A percentile compares a stretch with the other conserved stretches of the same genome.
Evolutionary conservation across 1,284 basidiomycete species (phyloP).

Genomic region (Psilocybe mexicana): DNA sequence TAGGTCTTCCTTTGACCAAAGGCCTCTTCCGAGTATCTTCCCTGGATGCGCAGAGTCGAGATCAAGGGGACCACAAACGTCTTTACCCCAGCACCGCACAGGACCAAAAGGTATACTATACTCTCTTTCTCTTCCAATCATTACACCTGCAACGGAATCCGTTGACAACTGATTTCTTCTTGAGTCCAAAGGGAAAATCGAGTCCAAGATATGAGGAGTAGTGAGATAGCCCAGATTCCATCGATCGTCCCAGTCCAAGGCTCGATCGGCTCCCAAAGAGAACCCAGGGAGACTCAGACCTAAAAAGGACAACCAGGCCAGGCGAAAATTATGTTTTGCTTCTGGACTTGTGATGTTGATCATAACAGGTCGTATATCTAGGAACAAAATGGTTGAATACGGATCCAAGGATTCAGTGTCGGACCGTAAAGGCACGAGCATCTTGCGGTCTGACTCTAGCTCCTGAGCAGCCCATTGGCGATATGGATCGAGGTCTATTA

Average conservation of each 20-base stretch:
- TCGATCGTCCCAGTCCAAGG: slow-evolving; percentile 58
- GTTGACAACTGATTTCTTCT: slow-evolving; percentile 37
- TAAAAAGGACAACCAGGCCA: slow-evolving; percentile 76
- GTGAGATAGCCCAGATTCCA: slow-evolving; percentile 56
- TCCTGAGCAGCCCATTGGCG: slow-evolving; percentile 72
- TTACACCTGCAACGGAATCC: slow-evolving; percentile 62
- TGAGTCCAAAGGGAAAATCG: slow-evolving; percentile 52
- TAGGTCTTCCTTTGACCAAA: slow-evolving; percentile 28
- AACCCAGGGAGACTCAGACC: slow-evolving; percentile 78
- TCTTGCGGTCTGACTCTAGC: slow-evolving; percentile 42
- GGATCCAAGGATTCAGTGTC: slow-evolving; percentile 69
- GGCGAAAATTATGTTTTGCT: slow-evolving; percentile 65
- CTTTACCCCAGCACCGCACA: slow-evolving; percentile 63
- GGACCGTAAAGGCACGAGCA: slow-evolving; percentile 58
- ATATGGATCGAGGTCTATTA: slow-evolving; percentile 59
- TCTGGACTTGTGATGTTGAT: slow-evolving; percentile 53
- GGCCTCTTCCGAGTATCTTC: slow-evolving; percentile 43
- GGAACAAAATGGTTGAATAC: slow-evolving; percentile 77
- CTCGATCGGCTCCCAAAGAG: slow-evolving; percentile 39
- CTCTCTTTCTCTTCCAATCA: slow-evolving; percentile 65
- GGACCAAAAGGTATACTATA: slow-evolving; percentile 65
- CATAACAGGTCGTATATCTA: slow-evolving; percentile 76
- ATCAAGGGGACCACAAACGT: slow-evolving; percentile 56
- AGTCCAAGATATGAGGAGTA: slow-evolving; percentile 42
- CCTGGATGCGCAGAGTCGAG: slow-evolving; percentile 40